A percentile compares a stretch with the other conserved stretches of the same genome.
These are phyloP conservation scores for Chlorella sp. DNA, from an alignment of 139 green algal genomes.

Conservation along the genomic window DNA sequence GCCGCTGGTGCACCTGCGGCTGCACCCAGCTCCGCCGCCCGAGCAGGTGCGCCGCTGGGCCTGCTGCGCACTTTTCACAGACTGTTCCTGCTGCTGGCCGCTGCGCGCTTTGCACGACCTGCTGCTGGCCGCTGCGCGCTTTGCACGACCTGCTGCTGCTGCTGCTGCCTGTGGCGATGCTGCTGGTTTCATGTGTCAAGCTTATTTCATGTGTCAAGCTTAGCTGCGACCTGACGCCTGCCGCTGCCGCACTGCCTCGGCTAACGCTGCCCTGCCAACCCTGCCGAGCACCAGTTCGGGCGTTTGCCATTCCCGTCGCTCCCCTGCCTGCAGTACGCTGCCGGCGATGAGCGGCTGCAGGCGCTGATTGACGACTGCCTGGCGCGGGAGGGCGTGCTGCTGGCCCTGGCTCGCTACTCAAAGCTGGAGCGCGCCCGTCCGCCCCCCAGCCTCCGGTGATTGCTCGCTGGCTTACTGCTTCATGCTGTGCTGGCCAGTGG, in stretches of 20 bases:
- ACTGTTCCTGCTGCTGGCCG: no score
- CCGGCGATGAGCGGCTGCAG: slow-evolving; percentile 34
- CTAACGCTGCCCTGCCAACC: neutral
- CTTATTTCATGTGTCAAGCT: no score
- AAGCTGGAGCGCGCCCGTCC: slow-evolving; percentile 54
- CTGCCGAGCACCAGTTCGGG: no score
- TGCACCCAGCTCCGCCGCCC: slow-evolving; percentile 32
- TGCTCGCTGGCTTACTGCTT: neutral
- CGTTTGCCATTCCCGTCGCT: neutral
- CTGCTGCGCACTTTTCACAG: no score
- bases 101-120: neutral
- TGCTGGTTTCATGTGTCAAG: no score
- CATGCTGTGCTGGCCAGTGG: neutral
- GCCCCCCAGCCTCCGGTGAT: slow-evolving; percentile 41
- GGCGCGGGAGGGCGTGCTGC: slow-evolving; percentile 51
- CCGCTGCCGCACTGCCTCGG: neutral
- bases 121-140: neutral
- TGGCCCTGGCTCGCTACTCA: slow-evolving; percentile 60
- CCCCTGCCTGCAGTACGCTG: neutral
- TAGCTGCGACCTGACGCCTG: no score
- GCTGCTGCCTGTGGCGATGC: no score
- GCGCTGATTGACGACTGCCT: slow-evolving; percentile 47
- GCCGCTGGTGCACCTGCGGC: slow-evolving; percentile 68
- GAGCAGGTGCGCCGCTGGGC: neutral
- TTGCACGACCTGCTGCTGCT: neutral